Evolutionary conservation across 768 basidiomycete genomes (phyloP).

Genomic region (Mrakia gelida): DNA sequence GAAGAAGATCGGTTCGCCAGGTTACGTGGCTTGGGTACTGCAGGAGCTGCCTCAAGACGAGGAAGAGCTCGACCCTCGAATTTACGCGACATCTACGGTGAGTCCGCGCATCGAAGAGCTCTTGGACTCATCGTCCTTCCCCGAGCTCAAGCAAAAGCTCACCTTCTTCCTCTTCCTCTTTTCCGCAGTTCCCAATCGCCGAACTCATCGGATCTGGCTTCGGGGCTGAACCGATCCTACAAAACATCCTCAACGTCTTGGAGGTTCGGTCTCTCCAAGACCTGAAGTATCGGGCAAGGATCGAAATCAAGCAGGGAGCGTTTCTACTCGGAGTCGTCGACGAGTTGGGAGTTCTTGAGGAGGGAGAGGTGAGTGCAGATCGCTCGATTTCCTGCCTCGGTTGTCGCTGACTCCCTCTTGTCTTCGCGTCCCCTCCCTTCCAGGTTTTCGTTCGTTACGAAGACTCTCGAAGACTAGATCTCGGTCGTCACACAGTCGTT

Average conservation of each 20-base stretch:
- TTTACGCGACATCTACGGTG: background rate
- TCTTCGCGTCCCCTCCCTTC: background rate
- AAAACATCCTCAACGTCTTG: slow-evolving; percentile 39
- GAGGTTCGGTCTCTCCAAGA: slow-evolving; percentile 42
- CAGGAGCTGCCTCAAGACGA: background rate
- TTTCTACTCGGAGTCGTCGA: slow-evolving; percentile 45
- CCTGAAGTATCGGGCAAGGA: slow-evolving; percentile 42
- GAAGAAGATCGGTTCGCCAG: background rate
- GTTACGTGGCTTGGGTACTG: background rate
- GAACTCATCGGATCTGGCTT: slow-evolving; percentile 40
- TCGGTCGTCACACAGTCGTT: background rate
- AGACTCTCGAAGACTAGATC: background rate
- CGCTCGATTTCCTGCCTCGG: too few relatives aligned
- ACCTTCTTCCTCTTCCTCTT: background rate
- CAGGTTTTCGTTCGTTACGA: slow-evolving; percentile 10
- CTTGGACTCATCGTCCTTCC: too few relatives aligned
- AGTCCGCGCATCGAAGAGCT: too few relatives aligned
- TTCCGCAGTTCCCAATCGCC: slow-evolving; percentile 38
- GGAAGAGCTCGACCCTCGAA: background rate
- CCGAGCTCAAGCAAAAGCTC: too few relatives aligned
- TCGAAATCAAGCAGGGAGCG: slow-evolving; percentile 39
- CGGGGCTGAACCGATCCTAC: slow-evolving; percentile 39
- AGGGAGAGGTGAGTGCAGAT: slow-evolving; percentile 36
- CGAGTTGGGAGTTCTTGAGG: slow-evolving; percentile 42
- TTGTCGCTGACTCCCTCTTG: background rate